phyloP scores from a whole-genome alignment of 2,329 filamentous ascomycete species.

The Microcyclospora tardicrescens region DNA sequence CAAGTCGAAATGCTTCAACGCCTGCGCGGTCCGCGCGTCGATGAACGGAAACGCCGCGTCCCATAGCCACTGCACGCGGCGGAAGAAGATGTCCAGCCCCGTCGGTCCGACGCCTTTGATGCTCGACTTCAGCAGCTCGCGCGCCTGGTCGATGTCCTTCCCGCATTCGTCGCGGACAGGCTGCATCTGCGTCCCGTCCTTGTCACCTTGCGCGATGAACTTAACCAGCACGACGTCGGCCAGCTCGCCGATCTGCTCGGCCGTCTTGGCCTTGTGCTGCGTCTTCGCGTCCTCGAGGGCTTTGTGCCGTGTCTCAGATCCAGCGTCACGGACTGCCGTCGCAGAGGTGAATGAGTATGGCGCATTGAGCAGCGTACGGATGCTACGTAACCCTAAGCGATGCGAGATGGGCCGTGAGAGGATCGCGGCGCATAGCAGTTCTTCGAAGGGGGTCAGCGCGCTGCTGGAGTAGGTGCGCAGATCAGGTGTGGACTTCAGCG shows the following conservation, averaged over 20 bases:
- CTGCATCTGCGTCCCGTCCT: constrained; percentile 19
- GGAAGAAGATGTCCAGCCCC: constrained; percentile 31
- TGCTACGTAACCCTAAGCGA: constrained; percentile 29
- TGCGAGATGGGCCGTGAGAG: constrained; percentile 34
- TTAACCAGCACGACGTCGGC: constrained; percentile 23
- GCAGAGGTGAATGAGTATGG: constrained; percentile 29
- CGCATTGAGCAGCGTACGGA: constrained; percentile 32
- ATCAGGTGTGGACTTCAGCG: constrained; percentile 15
- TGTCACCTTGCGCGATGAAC: constrained; percentile 19
- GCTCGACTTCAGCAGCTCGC: constrained; percentile 20
- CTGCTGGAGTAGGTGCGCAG: constrained; percentile 21
- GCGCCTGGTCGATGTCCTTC: constrained; percentile 17
- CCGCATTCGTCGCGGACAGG: constrained; percentile 22
- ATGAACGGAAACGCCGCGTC: constrained; percentile 26
- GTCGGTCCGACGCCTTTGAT: constrained; percentile 31
- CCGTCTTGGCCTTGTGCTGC: constrained; percentile 36
- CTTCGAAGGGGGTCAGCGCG: constrained; percentile 30
- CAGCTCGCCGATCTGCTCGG: constrained; percentile 25
- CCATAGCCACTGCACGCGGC: constrained; percentile 31
- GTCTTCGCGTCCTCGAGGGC: constrained; percentile 31
- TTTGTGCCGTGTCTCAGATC: constrained; percentile 25
- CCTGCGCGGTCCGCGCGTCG: constrained; percentile 23
- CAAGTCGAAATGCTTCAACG: constrained; percentile 25
- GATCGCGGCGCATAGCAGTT: constrained; percentile 32
- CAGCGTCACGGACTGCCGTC: constrained; percentile 24